Conservation (phyloP, 192 early-diverging fungal species). For the Linnemannia elongata region DNA sequence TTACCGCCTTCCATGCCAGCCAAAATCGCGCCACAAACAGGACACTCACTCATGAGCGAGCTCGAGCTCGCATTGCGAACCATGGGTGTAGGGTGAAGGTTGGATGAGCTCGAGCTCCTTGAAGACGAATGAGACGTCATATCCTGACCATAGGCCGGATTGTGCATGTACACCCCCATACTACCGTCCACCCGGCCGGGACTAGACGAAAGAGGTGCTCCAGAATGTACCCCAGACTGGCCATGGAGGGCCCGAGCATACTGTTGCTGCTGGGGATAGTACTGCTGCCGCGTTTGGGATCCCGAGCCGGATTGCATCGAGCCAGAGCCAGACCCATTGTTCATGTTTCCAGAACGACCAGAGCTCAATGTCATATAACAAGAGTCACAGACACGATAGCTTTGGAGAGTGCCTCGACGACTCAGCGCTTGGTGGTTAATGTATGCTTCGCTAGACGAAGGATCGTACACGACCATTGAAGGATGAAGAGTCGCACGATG, state of each 20-base stretch:
- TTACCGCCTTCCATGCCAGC: conserved; percentile 59
- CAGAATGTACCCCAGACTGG: neutral
- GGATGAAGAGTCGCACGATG: conserved; percentile 66
- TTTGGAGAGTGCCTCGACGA: conserved; percentile 35
- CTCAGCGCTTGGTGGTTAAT: conserved; percentile 33
- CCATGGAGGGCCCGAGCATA: conserved; percentile 4
- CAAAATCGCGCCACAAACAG: conserved; percentile 72
- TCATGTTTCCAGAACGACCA: conserved; percentile 12
- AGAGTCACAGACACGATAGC: conserved; percentile 56
- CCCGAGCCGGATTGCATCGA: conserved; percentile 20
- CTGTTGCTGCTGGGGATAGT: neutral
- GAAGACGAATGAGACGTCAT: conserved; percentile 34
- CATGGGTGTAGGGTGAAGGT: conserved; percentile 44
- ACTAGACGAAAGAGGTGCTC: neutral
- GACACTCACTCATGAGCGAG: conserved; percentile 80
- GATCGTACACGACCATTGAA: conserved; percentile 63
- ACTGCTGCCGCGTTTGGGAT: conserved; percentile 15
- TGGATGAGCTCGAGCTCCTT: conserved; percentile 48
- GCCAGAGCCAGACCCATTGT: conserved; percentile 18
- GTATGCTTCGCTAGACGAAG: conserved; percentile 47
- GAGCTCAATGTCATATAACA: conserved; percentile 27
- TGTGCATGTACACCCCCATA: conserved; percentile 23
- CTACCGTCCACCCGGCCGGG: conserved; percentile 7
- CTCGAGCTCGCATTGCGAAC: conserved; percentile 59
- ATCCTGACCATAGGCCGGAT: conserved; percentile 21